These are phyloP conservation scores for Zygosaccharomyces rouxii DNA, from an alignment of 805 yeast species.

Conservation along the genomic window DNA sequence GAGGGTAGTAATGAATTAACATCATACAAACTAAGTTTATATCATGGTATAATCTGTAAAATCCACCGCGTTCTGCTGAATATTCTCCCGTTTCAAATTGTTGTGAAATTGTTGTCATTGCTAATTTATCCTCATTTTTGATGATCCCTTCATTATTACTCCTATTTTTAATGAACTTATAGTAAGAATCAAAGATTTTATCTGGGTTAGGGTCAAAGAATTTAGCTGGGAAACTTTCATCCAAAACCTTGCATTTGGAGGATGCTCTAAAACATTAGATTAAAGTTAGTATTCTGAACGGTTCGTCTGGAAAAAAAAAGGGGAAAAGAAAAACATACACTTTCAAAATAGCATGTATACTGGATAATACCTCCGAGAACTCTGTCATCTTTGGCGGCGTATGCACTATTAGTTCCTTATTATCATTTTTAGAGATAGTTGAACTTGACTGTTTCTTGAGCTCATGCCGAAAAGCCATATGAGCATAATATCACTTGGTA, in stretches of 20 bases:
- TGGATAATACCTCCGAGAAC: conserved; percentile 10
- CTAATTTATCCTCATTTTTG: conserved; percentile 23
- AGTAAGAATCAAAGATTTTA: conserved; percentile 42
- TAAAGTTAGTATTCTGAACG: conserved; percentile 14
- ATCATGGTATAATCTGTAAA: conserved; percentile 64
- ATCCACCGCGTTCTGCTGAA: conserved; percentile 31
- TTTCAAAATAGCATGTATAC: conserved; percentile 23
- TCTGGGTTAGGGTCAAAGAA: conserved; percentile 46
- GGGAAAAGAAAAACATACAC: conserved; percentile 15
- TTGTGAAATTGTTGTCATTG: conserved; percentile 40
- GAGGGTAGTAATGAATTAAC: conserved; percentile 43
- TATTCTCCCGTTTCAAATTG: conserved; percentile 42
- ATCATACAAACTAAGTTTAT: conserved; percentile 51
- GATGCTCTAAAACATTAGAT: conserved; percentile 20
- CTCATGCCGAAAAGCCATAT: not conserved
- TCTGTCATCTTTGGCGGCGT: conserved; percentile 2
- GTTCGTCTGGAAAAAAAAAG: not conserved
- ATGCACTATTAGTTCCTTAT: not conserved
- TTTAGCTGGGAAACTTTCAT: conserved; percentile 41
- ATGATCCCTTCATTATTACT: conserved; percentile 20
- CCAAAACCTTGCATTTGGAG: conserved; percentile 30
- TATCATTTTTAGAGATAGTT: not conserved
- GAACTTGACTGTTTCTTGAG: not conserved
- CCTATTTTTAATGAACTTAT: conserved; percentile 34
- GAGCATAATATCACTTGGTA: not conserved